Percentiles rank a stretch among this genome's conserved stretches.
Conservation (phyloP, 2,329 filamentous ascomycete species). For the Verticillium albo-atrum region DNA sequence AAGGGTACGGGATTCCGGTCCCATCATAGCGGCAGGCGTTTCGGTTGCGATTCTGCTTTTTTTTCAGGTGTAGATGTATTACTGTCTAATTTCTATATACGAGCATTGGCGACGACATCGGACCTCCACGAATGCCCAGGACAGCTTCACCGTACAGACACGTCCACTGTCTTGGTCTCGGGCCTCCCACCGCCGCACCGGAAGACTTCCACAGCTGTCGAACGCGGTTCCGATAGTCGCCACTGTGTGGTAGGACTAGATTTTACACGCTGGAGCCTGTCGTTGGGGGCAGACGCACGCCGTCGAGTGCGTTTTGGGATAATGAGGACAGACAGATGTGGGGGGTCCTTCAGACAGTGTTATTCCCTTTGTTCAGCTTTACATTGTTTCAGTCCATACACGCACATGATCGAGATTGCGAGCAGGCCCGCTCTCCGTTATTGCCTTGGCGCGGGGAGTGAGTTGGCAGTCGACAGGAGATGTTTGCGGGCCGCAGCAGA, state of each 20-base stretch:
- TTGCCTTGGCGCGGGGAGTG: not conserved
- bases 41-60: slow-evolving; percentile 34
- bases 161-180: not conserved
- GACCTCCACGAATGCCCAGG: not conserved
- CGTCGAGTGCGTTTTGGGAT: not conserved
- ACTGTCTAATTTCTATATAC: slow-evolving; percentile 48
- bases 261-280: not conserved
- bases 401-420: not conserved
- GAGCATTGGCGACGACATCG: slow-evolving; percentile 9
- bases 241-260: not conserved
- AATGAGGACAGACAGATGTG: slow-evolving; percentile 3
- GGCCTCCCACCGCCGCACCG: not conserved
- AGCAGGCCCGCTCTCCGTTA: not conserved
- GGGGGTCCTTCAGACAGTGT: slow-evolving; percentile 7
- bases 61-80: slow-evolving; percentile 47
- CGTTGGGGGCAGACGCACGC: not conserved
- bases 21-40: slow-evolving; percentile 54
- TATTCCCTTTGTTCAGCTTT: slow-evolving; percentile 12
- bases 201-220: not conserved
- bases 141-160: not conserved
- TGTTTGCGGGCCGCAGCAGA: not conserved
- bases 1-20: slow-evolving; percentile 17
- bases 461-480: not conserved
- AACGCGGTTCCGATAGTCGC: not conserved
- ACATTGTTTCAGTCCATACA: slow-evolving; percentile 12